Percentiles rank a stretch among this genome's conserved stretches.
These are phyloP conservation scores for Parachaetomium inaequale DNA, from an alignment of 495 filamentous ascomycete genomes.

Conservation along the genomic window DNA sequence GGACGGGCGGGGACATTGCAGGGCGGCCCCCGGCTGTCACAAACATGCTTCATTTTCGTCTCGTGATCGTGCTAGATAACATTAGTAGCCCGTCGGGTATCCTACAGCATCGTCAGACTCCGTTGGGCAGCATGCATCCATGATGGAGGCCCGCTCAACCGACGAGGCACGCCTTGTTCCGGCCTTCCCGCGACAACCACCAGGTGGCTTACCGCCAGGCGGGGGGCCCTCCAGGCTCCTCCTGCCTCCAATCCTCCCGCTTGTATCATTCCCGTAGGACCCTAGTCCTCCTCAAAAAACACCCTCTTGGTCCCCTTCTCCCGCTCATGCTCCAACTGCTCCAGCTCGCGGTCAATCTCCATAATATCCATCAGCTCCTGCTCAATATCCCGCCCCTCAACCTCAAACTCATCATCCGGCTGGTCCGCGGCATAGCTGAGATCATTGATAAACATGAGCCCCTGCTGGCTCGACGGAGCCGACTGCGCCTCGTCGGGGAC, in stretches of 20 bases:
- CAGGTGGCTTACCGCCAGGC: no score
- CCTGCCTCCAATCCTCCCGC: background rate
- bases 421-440: slow-evolving; percentile 41
- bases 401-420: slow-evolving; percentile 42
- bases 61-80: slow-evolving; percentile 14
- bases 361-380: slow-evolving; percentile 53
- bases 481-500: slow-evolving; percentile 15
- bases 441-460: slow-evolving; percentile 45
- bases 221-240: background rate
- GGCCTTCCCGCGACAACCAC: no score
- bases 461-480: slow-evolving; percentile 21
- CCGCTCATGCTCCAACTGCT: slow-evolving; percentile 43
- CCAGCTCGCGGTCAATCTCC: slow-evolving; percentile 53
- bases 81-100: slow-evolving; percentile 18
- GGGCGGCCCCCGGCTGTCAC: background rate
- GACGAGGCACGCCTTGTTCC: no score
- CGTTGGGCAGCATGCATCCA: background rate
- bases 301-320: slow-evolving; percentile 46
- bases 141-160: no score
- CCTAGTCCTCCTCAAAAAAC: slow-evolving; percentile 44
- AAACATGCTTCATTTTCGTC: slow-evolving; percentile 12
- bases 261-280: background rate
- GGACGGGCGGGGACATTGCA: background rate
- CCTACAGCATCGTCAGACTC: slow-evolving; percentile 7
- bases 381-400: slow-evolving; percentile 48